phyloP scores from a whole-genome alignment of 179 eudicot species.

The Nepenthes alata region DNA sequence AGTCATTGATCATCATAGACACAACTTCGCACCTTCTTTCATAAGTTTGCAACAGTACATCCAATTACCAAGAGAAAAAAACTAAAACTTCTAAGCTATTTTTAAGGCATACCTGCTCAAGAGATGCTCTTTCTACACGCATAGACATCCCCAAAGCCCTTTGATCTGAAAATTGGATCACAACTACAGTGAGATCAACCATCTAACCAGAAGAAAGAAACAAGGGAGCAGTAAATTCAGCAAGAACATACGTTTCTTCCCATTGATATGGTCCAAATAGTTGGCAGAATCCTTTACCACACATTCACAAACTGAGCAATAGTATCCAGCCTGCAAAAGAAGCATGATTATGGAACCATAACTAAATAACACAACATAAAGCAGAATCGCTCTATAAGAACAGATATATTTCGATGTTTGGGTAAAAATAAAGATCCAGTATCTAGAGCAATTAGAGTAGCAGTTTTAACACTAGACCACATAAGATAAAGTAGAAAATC shows the following conservation, averaged over 20 bases:
- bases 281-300: constrained; percentile 96
- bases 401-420: too few relatives aligned
- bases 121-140: constrained; percentile 87
- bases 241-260: constrained; percentile 77
- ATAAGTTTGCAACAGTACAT: too few relatives aligned
- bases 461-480: background rate
- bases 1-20: too few relatives aligned
- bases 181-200: background rate
- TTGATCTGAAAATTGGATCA: constrained; percentile 52
- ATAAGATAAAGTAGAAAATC: background rate
- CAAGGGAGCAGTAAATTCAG: background rate
- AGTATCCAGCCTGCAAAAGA: constrained; percentile 87
- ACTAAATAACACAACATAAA: background rate
- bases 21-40: too few relatives aligned
- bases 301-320: constrained; percentile 93
- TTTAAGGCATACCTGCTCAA: constrained; percentile 57
- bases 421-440: too few relatives aligned
- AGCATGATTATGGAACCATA: background rate
- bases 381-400: background rate
- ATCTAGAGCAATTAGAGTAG: background rate
- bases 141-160: constrained; percentile 99
- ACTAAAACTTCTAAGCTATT: background rate
- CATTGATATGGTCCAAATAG: constrained; percentile 97
- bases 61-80: background rate
- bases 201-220: constrained; percentile 4